phyloP scores from a whole-genome alignment of 441 rosid species.

The Biscutella auriculata region DNA sequence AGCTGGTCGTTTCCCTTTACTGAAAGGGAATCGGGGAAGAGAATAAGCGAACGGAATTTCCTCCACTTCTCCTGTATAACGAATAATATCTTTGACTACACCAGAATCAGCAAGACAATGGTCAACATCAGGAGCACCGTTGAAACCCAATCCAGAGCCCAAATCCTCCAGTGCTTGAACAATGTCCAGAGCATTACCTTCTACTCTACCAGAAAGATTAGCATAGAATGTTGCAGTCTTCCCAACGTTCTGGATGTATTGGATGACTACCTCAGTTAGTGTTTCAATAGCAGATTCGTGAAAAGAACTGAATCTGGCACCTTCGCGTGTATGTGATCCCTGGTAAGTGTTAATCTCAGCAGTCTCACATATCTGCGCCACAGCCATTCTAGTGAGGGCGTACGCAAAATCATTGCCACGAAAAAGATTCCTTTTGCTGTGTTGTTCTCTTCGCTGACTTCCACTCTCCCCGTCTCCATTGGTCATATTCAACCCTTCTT shows the following conservation, averaged over 20 bases:
- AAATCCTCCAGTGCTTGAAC: slow-evolving; percentile 68
- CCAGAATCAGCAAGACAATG: slow-evolving; percentile 60
- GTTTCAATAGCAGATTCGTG: slow-evolving; percentile 71
- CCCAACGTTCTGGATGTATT: slow-evolving; percentile 43
- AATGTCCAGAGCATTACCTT: slow-evolving; percentile 56
- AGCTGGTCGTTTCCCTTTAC: slow-evolving; percentile 36
- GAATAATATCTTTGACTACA: slow-evolving; percentile 46
- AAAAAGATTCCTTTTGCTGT: slow-evolving; percentile 19
- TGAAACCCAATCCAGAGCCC: slow-evolving; percentile 43
- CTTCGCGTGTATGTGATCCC: slow-evolving; percentile 48
- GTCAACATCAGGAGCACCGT: slow-evolving; percentile 51
- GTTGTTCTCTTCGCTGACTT: slow-evolving; percentile 32
- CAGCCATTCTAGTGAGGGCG: slow-evolving; percentile 57
- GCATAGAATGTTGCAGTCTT: slow-evolving; percentile 44
- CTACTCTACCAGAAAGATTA: slow-evolving; percentile 56
- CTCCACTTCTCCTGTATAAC: slow-evolving; percentile 43
- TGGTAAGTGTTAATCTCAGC: slow-evolving; percentile 50
- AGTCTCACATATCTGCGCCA: slow-evolving; percentile 66
- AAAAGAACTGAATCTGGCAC: slow-evolving; percentile 60
- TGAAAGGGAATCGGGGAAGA: slow-evolving; percentile 52
- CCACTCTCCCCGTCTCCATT: slow-evolving; percentile 79
- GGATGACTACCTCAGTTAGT: slow-evolving; percentile 45
- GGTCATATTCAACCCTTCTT: slow-evolving; percentile 76
- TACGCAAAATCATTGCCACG: slow-evolving; percentile 39
- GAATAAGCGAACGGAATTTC: slow-evolving; percentile 53